phyloP scores from a whole-genome alignment of 768 basidiomycete species.

The Trametes sanguinea region DNA sequence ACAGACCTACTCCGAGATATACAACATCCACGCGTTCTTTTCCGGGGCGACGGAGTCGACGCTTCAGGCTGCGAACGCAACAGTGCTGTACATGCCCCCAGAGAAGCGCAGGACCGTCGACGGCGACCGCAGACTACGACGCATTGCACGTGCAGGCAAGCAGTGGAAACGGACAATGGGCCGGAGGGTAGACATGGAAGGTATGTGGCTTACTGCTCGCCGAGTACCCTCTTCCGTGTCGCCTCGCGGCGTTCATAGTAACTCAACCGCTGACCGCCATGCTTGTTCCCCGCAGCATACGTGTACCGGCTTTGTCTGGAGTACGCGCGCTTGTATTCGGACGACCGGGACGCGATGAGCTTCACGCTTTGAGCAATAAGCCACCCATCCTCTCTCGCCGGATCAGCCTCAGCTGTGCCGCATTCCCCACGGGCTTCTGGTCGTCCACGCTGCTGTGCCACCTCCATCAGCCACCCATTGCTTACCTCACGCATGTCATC shows the following conservation, averaged over 20 bases:
- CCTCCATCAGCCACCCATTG: too few relatives aligned
- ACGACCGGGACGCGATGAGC: conserved; percentile 77
- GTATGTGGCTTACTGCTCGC: conserved; percentile 43
- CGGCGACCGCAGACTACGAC: conserved; percentile 70
- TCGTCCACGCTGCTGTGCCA: not conserved
- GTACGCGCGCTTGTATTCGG: conserved; percentile 82
- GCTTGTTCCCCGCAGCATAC: conserved; percentile 54
- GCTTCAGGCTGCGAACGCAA: conserved; percentile 54
- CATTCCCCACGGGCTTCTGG: not conserved
- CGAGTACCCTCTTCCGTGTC: not conserved
- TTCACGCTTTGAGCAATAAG: conserved; percentile 30
- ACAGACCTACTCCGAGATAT: conserved; percentile 83
- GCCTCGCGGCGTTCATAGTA: not conserved
- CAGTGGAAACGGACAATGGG: conserved; percentile 89
- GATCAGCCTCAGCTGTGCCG: not conserved
- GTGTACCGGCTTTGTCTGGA: conserved; percentile 87
- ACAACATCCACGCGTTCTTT: conserved; percentile 93
- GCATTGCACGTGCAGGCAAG: conserved; percentile 91
- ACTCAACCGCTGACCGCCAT: conserved; percentile 18
- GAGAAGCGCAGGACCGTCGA: conserved; percentile 46
- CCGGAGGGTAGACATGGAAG: conserved; percentile 89
- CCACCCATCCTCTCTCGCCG: not conserved
- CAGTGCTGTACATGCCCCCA: conserved; percentile 36
- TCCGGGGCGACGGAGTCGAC: conserved; percentile 75
- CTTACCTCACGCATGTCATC: not conserved